Base-by-base conservation (phyloP, 202 grass and related monocot genomes). In the Schoenoplectus triqueter region DNA sequence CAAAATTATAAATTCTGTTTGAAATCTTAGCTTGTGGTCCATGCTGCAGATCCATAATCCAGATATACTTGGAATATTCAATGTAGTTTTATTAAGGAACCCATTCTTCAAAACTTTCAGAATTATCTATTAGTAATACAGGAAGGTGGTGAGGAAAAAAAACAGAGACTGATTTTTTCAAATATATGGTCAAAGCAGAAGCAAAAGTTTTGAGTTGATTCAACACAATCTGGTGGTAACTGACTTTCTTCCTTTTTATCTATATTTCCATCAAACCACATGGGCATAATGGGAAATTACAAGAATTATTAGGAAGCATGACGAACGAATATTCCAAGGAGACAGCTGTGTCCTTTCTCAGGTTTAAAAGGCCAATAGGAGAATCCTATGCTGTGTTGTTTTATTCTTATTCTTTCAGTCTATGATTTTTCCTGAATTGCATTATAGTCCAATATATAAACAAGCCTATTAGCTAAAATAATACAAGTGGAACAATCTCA, bases 61-160 rank as follows among this genome's bases (percentile, higher is more conserved):
- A 83, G 81, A 83, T 83, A 83, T 71, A 83, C 81, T 69, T 55
- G 66, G 81, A 83, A 83, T 83, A 83, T 83, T 71, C 81, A 56
- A 56, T 15, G 15, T 55, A 55, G 42, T 60, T 44, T 78, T 17
- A 59, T 59, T 78, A 59, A 60, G 44, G 31, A 44, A 61, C 52
- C 75, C 40, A 61, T 45, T 61, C 75, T 78, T 78, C 4, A 77
- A 77, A 77, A 42, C 6, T 10, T 79, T 42, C 14, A 61, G 3
- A 62, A 61, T 51, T 79, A 42, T 60, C 51, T 77, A 44, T 42
- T 42, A 59, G 22, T 61, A 61, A 5, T 41, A 39, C 5, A 60
- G 10, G 13, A 17, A 61, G 54, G 40, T n/a, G 51, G 52, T 57
- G 14, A 42, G 52, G 54, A 17, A 78, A 78, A 44, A 21, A 8